Evolutionary conservation across 345 rosid species (phyloP).

Genomic region (Hirschfeldia incana): DNA sequence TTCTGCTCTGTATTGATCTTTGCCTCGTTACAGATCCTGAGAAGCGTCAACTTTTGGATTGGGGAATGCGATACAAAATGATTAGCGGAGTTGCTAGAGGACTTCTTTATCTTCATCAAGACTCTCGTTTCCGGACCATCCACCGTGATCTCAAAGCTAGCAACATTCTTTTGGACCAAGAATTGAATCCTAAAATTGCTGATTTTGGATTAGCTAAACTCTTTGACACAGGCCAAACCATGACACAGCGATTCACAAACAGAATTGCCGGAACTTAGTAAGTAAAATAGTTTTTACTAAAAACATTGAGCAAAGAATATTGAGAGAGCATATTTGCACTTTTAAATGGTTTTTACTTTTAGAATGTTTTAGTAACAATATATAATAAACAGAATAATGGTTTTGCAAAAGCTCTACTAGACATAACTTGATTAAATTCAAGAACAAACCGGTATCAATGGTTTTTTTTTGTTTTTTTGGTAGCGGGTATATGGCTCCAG

Average conservation of each 20-base stretch:
- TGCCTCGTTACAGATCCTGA: not conserved
- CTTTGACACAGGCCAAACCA: not conserved
- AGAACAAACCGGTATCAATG: not conserved
- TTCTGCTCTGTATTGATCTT: not conserved
- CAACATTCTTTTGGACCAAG: not conserved
- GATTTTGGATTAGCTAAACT: not conserved
- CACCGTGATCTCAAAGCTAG: not conserved
- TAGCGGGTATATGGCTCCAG: not conserved
- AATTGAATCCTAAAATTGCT: not conserved
- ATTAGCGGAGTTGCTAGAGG: not conserved
- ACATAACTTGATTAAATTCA: not conserved
- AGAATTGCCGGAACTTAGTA: not conserved
- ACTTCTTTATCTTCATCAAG: not conserved
- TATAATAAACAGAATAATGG: no score
- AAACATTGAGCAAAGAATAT: no score
- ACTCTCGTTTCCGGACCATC: not conserved
- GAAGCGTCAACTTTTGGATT: not conserved
- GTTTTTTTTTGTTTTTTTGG: not conserved
- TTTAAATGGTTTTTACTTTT: not conserved
- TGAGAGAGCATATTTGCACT: not conserved
- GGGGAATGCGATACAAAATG: not conserved
- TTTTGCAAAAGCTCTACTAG: no score
- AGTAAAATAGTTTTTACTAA: not conserved
- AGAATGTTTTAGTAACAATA: not conserved
- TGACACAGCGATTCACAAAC: not conserved